Percentiles rank a stretch among this genome's conserved stretches.
Conservation (phyloP, 2,329 filamentous ascomycete genomes). For the Penicillium palitans region DNA sequence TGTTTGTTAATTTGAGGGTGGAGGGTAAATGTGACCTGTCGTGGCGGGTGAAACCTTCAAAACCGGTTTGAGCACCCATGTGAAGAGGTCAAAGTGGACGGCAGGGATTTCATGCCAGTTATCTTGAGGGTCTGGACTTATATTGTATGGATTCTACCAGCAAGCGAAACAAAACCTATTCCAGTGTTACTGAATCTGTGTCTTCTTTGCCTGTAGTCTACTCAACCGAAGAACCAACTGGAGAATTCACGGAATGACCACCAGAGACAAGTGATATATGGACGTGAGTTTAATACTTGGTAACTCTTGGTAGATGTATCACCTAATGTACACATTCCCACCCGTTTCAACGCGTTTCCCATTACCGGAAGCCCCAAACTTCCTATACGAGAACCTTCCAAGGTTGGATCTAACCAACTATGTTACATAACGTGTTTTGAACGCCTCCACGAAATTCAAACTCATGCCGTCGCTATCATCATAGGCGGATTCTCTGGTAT, state of each 20-base stretch:
- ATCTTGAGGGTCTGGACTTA: not conserved
- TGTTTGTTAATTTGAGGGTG: not conserved
- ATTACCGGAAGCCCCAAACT: not conserved
- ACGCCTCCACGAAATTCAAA: constrained; percentile 20
- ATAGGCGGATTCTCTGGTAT: not conserved
- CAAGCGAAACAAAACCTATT: too few species aligned
- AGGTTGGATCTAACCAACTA: constrained; percentile 1
- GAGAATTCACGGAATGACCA: not conserved
- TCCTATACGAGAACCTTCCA: not conserved
- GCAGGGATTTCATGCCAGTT: not conserved
- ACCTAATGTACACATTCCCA: not conserved
- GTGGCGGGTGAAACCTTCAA: not conserved
- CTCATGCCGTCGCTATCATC: constrained; percentile 5
- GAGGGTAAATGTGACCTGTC: not conserved
- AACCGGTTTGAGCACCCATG: not conserved
- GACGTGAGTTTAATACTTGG: not conserved
- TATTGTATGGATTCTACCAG: not conserved
- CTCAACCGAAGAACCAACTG: not conserved
- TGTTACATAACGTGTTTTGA: constrained; percentile 16
- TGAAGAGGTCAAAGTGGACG: not conserved
- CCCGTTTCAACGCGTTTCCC: not conserved
- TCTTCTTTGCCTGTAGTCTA: not conserved
- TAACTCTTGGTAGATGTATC: not conserved
- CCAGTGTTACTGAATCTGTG: too few species aligned
- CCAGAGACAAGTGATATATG: not conserved